phyloP scores from a whole-genome alignment of 2,329 filamentous ascomycete genomes.

The Monilinia aucupariae region DNA sequence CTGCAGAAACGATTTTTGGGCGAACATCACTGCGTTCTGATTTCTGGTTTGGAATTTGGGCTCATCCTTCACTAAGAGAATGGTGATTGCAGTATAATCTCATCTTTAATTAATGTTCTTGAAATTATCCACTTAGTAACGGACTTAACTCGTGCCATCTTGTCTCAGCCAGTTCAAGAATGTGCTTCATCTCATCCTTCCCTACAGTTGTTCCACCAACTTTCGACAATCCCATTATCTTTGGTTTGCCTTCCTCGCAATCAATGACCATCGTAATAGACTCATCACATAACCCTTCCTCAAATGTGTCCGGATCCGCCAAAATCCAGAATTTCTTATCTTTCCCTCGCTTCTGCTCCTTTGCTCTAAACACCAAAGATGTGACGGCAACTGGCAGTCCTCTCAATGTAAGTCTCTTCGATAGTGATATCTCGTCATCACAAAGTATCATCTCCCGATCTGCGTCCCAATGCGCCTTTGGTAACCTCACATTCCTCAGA shows the following conservation, averaged over 20 bases:
- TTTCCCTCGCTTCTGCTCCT: conserved; percentile 40
- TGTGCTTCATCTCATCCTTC: conserved; percentile 53
- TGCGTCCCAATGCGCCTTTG: conserved; percentile 74
- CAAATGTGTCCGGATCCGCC: conserved; percentile 82
- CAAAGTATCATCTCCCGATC: conserved; percentile 78
- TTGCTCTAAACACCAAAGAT: conserved; percentile 70
- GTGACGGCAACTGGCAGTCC: conserved; percentile 71
- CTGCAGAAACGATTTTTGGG: not conserved
- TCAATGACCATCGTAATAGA: conserved; percentile 79
- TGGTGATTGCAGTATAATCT: not conserved
- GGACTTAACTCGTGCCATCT: conserved; percentile 53
- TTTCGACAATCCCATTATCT: conserved; percentile 73
- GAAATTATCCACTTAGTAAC: conserved; percentile 25
- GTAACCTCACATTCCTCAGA: conserved; percentile 69
- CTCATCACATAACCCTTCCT: conserved; percentile 81
- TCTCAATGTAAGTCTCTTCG: conserved; percentile 52
- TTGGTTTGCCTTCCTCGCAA: conserved; percentile 41
- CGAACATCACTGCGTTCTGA: not conserved
- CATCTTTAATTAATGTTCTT: conserved; percentile 2
- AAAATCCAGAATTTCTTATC: conserved; percentile 67
- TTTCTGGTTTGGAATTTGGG: not conserved
- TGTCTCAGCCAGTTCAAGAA: conserved; percentile 54
- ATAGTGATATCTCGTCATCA: conserved; percentile 51
- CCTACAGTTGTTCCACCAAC: conserved; percentile 69
- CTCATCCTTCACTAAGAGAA: conserved; percentile 1